Base-by-base conservation (phyloP, 768 basidiomycete species). In the Flagelloscypha sp. region DNA sequence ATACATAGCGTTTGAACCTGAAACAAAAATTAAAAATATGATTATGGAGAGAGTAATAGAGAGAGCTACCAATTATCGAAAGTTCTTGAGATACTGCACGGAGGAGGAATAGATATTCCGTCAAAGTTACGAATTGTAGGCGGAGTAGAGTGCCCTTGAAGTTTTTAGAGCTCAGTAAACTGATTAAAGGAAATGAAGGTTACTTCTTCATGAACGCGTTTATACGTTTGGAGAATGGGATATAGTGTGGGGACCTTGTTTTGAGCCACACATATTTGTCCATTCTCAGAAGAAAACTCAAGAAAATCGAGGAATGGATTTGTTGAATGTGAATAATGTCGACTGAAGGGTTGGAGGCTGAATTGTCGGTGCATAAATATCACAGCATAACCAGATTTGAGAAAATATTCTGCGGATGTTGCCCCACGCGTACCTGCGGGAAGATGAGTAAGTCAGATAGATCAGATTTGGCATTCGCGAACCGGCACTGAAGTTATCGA, bases 401-500 rank as follows among this genome's bases (percentile, higher is more conserved):
- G 74, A 56, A 99, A 97, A 63, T 98, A 95, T 59, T 99, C 95
- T 2, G 95, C 94, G 13, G 95, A 98, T 0, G 94, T 92, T 20
- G 95, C 88, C 27, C 95, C 95, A 51, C 95, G 74, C 13, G 95
- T 99, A 35, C 94, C 93, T 87, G 37, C 7, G 16, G 37, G n/a
- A 45, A n/a, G n/a, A 7, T 24, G 36, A 27, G 30, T 35, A 29
- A 30, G 37, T 41, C 28, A 38, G 33, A 27, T 36, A 24, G 39
- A 33, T 41, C 36, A 15, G 20, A 30, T n/a, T 30, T 11, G n/a
- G 23, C 18, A 17, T 12, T 2, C 22, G 52, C 80, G 42, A 30
- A 85, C 90, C 90, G 41, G 95, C 94, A 59, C 92, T 95, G 61
- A 98, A 98, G 65, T 99, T 98, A 56, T 98, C 94, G 19, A 99